phyloP scores from a whole-genome alignment of 495 filamentous ascomycete genomes.

The Daldinia caldariorum region DNA sequence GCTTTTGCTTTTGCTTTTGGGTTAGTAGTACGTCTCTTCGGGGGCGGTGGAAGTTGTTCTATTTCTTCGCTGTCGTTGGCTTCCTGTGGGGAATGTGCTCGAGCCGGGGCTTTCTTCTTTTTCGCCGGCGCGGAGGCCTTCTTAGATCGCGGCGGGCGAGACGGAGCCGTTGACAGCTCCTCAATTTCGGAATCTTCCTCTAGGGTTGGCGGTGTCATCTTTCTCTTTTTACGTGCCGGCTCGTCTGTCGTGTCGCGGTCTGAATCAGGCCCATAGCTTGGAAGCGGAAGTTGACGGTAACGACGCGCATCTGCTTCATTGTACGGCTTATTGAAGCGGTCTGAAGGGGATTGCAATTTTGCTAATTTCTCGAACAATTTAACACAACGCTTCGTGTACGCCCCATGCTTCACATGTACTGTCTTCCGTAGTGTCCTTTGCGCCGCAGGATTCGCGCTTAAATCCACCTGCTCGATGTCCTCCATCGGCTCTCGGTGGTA shows the following conservation, averaged over 20 bases:
- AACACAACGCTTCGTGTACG: constrained; percentile 58
- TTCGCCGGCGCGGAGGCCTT: constrained; percentile 13
- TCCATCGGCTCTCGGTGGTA: constrained; percentile 44
- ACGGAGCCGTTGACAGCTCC: constrained; percentile 25
- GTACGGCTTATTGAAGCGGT: constrained; percentile 41
- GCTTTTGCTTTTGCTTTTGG: constrained; percentile 34
- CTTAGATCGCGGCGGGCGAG: constrained; percentile 18
- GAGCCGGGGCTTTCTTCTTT: constrained; percentile 12
- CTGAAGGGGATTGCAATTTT: constrained; percentile 42
- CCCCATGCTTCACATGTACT: constrained; percentile 56
- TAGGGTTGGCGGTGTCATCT: constrained; percentile 16
- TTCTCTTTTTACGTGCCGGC: constrained; percentile 43
- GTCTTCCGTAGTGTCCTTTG: constrained; percentile 56
- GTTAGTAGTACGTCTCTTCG: constrained; percentile 30
- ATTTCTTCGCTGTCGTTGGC: constrained; percentile 32
- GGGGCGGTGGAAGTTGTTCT: constrained; percentile 30
- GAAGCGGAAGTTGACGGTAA: constrained; percentile 47
- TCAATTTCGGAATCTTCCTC: constrained; percentile 43
- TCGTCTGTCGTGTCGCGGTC: constrained; percentile 26
- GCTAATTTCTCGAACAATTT: constrained; percentile 53
- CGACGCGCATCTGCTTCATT: constrained; percentile 44
- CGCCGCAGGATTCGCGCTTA: constrained; percentile 49
- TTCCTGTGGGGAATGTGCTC: constrained; percentile 17
- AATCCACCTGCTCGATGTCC: constrained; percentile 51
- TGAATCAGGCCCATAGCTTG: constrained; percentile 49